Percentiles rank a stretch among this genome's conserved stretches.
Conservation (phyloP, 768 basidiomycete genomes). For the Termitomyces titanicus region DNA sequence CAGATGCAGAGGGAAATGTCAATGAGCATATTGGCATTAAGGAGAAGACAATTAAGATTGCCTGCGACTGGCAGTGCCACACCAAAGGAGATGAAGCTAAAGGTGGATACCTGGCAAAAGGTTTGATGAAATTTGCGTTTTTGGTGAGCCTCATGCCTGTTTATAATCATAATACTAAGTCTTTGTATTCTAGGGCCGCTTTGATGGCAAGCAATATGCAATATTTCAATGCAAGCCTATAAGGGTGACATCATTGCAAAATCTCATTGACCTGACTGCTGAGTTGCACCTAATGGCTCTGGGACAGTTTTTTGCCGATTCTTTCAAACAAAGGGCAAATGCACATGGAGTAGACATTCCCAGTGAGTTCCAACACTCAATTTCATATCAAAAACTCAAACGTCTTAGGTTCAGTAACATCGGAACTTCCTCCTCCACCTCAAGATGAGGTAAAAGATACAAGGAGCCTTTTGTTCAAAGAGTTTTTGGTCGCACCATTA, state of each 20-base stretch:
- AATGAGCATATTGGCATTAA: too few species aligned
- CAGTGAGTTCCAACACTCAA: not conserved
- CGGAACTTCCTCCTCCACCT: not conserved
- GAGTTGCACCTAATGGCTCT: not conserved
- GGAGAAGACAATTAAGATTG: slow-evolving; percentile 10
- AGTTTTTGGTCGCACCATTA: not conserved
- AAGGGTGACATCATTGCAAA: not conserved
- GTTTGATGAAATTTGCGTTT: slow-evolving; percentile 14
- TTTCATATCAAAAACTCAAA: not conserved
- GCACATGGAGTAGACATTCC: not conserved
- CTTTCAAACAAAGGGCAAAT: not conserved
- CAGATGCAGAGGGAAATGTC: not conserved
- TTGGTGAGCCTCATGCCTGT: too few species aligned
- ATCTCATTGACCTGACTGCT: slow-evolving; percentile 5
- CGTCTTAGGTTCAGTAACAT: not conserved
- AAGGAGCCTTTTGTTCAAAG: not conserved
- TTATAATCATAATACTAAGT: too few species aligned
- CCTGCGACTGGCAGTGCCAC: slow-evolving; percentile 7
- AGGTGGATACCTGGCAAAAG: too few species aligned
- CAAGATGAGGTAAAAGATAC: not conserved
- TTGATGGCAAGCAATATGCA: not conserved
- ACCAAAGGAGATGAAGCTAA: not conserved
- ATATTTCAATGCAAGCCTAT: slow-evolving; percentile 1
- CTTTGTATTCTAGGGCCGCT: not conserved
- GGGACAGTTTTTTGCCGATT: not conserved